Conservation (phyloP, 768 basidiomycete genomes). For the Xerocomus brunneocitrinus region DNA sequence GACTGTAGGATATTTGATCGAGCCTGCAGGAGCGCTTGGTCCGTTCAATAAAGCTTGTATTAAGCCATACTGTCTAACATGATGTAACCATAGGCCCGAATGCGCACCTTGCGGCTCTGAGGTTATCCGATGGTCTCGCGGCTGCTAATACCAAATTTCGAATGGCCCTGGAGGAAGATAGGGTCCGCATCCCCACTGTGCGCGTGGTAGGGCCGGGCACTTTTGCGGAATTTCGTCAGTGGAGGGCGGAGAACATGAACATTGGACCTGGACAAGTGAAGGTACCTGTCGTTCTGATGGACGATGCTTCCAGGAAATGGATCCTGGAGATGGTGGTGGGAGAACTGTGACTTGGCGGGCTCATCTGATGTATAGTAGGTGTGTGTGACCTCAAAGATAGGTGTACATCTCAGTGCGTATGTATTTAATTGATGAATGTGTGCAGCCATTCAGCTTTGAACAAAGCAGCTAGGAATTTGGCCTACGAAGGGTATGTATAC, state of each 20-base stretch:
- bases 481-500: too few relatives aligned
- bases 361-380: too few relatives aligned
- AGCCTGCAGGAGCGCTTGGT: background rate
- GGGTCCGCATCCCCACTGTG: background rate
- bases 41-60: background rate
- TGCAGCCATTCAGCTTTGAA: too few relatives aligned
- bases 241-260: background rate
- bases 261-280: background rate
- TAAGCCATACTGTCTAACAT: too few relatives aligned
- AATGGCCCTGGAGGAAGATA: background rate
- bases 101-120: background rate
- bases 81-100: background rate
- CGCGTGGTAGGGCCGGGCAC: background rate
- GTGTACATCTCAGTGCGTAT: too few relatives aligned
- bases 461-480: too few relatives aligned
- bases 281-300: background rate
- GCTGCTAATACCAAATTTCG: background rate
- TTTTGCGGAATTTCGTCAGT: background rate
- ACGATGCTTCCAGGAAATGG: background rate
- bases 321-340: background rate
- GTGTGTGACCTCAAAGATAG: too few relatives aligned
- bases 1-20: too few relatives aligned
- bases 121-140: background rate
- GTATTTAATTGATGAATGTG: too few relatives aligned
- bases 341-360: background rate